phyloP scores from a whole-genome alignment of 345 rosid species.

The Acer negundo region DNA sequence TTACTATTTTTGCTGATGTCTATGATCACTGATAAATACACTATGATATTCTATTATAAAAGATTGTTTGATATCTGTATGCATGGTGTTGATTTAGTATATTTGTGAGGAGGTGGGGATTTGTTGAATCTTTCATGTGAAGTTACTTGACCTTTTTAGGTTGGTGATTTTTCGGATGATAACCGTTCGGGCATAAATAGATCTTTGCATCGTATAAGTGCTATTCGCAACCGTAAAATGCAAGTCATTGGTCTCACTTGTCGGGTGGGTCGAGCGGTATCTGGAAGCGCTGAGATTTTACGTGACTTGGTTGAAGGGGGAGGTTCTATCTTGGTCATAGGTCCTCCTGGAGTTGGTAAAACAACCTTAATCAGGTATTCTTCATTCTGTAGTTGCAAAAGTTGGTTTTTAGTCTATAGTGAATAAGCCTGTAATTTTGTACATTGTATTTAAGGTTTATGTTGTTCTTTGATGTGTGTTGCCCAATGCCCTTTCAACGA shows the following conservation, averaged over 20 bases:
- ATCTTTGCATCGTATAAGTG: constrained; percentile 94
- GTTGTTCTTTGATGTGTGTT: not conserved
- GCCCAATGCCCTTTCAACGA: not conserved
- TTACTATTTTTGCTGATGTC: not conserved
- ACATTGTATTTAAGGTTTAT: constrained; percentile 1
- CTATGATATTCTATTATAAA: not conserved
- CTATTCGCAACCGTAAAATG: constrained; percentile 84
- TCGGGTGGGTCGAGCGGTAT: constrained; percentile 87
- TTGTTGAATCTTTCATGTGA: constrained; percentile 15
- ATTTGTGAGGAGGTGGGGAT: not conserved
- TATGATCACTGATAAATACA: not conserved
- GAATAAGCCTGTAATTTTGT: not conserved
- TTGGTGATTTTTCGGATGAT: constrained; percentile 96
- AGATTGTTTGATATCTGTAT: constrained; percentile 1
- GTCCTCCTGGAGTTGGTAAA: constrained; percentile 97
- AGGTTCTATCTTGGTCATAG: constrained; percentile 91
- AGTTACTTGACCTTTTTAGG: constrained; percentile 43
- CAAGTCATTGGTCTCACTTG: constrained; percentile 93
- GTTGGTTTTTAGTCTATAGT: not conserved
- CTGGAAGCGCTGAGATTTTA: constrained; percentile 88
- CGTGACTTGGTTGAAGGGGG: constrained; percentile 85
- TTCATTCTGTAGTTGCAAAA: not conserved
- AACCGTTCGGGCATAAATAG: constrained; percentile 88
- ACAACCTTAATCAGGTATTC: constrained; percentile 91
- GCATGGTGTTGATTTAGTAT: not conserved